Percentiles rank a stretch among this genome's conserved stretches.
phyloP scores from a whole-genome alignment of 805 yeast genomes.

The Barnettozyma populi region DNA sequence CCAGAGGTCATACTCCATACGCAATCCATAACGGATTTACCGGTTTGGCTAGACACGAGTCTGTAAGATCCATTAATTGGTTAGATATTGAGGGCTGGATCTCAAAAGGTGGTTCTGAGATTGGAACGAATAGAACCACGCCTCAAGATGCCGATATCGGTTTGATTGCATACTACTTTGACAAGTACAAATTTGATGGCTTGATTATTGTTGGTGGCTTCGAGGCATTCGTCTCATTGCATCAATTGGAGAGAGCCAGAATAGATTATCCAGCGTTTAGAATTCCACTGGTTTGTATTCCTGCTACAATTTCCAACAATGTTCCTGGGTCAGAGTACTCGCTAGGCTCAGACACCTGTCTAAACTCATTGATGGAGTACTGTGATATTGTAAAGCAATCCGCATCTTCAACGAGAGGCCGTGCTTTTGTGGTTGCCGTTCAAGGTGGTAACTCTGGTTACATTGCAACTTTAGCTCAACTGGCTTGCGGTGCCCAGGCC shows the following conservation, averaged over 20 bases:
- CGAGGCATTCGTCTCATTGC: constrained; percentile 69
- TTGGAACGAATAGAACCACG: constrained; percentile 72
- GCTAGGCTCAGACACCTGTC: constrained; percentile 69
- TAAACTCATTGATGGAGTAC: constrained; percentile 63
- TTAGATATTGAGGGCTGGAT: constrained; percentile 69
- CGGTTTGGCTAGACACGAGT: constrained; percentile 61
- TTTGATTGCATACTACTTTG: constrained; percentile 64
- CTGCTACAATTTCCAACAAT: constrained; percentile 75
- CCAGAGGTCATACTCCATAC: constrained; percentile 66
- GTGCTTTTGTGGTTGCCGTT: constrained; percentile 76
- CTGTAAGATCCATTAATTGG: constrained; percentile 59
- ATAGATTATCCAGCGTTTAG: constrained; percentile 61
- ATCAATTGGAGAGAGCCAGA: constrained; percentile 59
- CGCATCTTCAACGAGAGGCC: constrained; percentile 71
- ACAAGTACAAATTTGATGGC: constrained; percentile 65
- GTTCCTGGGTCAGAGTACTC: constrained; percentile 83
- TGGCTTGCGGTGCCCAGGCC: constrained; percentile 69
- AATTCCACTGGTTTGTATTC: constrained; percentile 73
- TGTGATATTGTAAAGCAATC: constrained; percentile 78
- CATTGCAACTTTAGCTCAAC: constrained; percentile 62
- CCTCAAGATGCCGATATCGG: constrained; percentile 67
- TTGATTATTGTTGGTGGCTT: constrained; percentile 75
- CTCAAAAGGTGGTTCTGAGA: constrained; percentile 70
- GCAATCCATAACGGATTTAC: constrained; percentile 73
- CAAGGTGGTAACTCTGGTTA: constrained; percentile 86